Conservation (phyloP, 805 yeast species). For the Wickerhamiella domercqiae region DNA sequence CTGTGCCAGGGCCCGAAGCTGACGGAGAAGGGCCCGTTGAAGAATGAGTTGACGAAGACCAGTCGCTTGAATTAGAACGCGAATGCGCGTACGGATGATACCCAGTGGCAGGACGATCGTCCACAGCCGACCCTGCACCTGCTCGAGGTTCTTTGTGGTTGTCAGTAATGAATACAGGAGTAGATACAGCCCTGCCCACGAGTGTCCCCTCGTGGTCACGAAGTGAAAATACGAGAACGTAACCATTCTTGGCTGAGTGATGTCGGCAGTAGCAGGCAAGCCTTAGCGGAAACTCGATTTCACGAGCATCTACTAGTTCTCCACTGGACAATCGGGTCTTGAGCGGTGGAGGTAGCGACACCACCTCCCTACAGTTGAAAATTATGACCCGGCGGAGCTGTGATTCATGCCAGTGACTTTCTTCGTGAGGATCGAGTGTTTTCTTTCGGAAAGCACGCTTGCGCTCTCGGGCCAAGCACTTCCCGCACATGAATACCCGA, state of each 20-base stretch:
- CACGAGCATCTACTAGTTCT: slow-evolving; percentile 21
- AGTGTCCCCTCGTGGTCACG: slow-evolving; percentile 45
- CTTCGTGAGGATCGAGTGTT: slow-evolving; percentile 54
- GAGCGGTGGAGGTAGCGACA: slow-evolving; percentile 20
- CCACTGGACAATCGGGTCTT: slow-evolving; percentile 29
- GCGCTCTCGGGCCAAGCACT: slow-evolving; percentile 85
- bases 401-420: slow-evolving; percentile 64
- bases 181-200: slow-evolving; percentile 55
- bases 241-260: slow-evolving; percentile 79
- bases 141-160: slow-evolving; percentile 49
- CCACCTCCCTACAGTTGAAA: slow-evolving; percentile 80
- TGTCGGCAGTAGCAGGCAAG: slow-evolving; percentile 94
- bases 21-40: slow-evolving; percentile 1
- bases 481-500: slow-evolving; percentile 65
- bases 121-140: not conserved
- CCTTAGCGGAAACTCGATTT: slow-evolving; percentile 45
- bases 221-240: slow-evolving; percentile 46
- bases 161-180: slow-evolving; percentile 83
- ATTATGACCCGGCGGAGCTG: slow-evolving; percentile 70
- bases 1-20: slow-evolving; percentile 1
- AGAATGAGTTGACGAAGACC: not conserved
- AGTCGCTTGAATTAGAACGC: slow-evolving; percentile 1
- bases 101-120: not conserved
- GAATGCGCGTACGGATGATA: slow-evolving; percentile 1
- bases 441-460: slow-evolving; percentile 90